A percentile compares a stretch with the other conserved stretches of the same genome.
phyloP scores from a whole-genome alignment of 2,329 filamentous ascomycete genomes.

The Dichotomopilus funicola region DNA sequence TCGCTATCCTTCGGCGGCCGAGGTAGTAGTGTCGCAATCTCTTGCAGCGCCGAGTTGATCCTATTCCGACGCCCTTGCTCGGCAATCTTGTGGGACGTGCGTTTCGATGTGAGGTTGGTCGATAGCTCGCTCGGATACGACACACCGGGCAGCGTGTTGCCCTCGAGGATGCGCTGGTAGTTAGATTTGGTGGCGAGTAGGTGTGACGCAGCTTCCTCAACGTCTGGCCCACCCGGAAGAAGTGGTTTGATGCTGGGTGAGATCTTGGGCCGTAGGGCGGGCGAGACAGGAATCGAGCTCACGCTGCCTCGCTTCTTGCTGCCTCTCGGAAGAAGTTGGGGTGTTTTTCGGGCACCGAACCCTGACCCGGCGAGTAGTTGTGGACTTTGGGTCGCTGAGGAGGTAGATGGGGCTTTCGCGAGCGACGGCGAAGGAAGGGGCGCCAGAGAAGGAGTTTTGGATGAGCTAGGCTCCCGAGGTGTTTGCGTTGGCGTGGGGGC shows the following conservation, averaged over 20 bases:
- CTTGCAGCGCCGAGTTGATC: constrained; percentile 87
- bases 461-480: constrained; percentile 30
- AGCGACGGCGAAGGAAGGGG: constrained; percentile 44
- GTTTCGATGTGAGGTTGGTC: constrained; percentile 90
- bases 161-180: constrained; percentile 94
- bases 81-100: constrained; percentile 95
- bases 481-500: constrained; percentile 29
- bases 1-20: constrained; percentile 34
- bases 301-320: constrained; percentile 65
- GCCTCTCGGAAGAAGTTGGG: constrained; percentile 49
- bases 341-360: constrained; percentile 46
- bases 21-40: constrained; percentile 85
- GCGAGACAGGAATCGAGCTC: constrained; percentile 71
- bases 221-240: constrained; percentile 55
- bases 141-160: constrained; percentile 82
- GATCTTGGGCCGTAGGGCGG: constrained; percentile 79
- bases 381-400: constrained; percentile 60
- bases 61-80: constrained; percentile 93
- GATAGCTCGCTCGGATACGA: constrained; percentile 87
- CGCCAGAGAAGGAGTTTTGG: constrained; percentile 47
- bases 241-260: constrained; percentile 92
- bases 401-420: constrained; percentile 33
- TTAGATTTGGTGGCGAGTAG: constrained; percentile 92
- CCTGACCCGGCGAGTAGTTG: constrained; percentile 52
- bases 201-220: constrained; percentile 58